phyloP scores from a whole-genome alignment of 768 basidiomycete species.

The Plicaturopsis crispa region DNA sequence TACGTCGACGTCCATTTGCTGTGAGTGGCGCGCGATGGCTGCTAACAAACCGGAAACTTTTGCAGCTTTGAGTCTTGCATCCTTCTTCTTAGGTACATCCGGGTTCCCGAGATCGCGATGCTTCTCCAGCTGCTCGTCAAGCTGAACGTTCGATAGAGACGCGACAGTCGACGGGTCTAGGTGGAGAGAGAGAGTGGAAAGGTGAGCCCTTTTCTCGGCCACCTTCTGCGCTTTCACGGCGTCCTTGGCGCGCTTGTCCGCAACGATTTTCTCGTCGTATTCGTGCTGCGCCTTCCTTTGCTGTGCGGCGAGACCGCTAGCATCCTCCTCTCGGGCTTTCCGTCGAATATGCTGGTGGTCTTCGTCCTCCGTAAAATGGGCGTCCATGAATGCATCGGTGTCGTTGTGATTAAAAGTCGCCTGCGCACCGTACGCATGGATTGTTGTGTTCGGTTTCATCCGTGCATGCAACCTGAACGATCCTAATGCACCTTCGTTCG shows the following conservation, averaged over 20 bases:
- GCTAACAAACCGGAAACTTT: neutral
- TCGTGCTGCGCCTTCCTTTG: neutral
- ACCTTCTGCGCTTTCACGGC: neutral
- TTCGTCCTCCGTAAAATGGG: constrained; percentile 4
- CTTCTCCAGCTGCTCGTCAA: neutral
- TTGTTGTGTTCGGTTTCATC: constrained; percentile 2
- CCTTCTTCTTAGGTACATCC: neutral
- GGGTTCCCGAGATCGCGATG: neutral
- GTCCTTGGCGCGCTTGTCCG: neutral
- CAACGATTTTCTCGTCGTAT: neutral
- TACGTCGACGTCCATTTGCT: too few relatives aligned
- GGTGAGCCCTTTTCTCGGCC: neutral
- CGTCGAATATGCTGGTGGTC: neutral
- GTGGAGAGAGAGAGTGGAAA: neutral
- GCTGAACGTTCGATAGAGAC: neutral
- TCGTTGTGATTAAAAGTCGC: constrained; percentile 3
- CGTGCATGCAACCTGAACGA: constrained; percentile 1
- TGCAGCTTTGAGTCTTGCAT: neutral
- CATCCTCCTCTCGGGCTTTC: neutral
- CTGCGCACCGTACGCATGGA: neutral
- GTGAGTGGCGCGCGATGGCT: too few relatives aligned
- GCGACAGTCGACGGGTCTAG: neutral
- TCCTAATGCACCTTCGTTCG: constrained; percentile 10
- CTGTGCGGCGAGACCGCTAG: neutral
- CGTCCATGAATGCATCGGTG: constrained; percentile 6